Base-by-base conservation (phyloP, 2,329 filamentous ascomycete genomes). In the Penicillium expansum region DNA sequence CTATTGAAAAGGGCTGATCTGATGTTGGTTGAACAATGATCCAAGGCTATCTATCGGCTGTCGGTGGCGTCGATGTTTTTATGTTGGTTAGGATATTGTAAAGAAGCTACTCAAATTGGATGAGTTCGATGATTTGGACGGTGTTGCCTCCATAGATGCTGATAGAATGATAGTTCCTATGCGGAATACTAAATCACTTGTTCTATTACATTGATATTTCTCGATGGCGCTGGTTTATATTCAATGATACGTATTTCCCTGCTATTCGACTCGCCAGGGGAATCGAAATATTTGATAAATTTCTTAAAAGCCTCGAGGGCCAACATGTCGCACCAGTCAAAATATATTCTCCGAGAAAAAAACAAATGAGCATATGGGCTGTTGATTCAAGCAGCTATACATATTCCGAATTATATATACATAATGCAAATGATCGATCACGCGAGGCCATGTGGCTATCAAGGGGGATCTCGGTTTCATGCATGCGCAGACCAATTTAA, bases 361-460 rank as follows among this genome's bases (percentile, higher is more conserved):
- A 44, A 29, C 5, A 29, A n/a, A 18, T 16, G 10, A 18, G n/a
- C 6, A 30, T 20, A 8, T n/a, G 11, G 18, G 5, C n/a, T 18
- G 10, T 9, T 42, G 8, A n/a, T 42, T 24, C 39, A n/a, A 16
- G 8, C n/a, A n/a, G n/a, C n/a, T n/a, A n/a, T n/a, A n/a, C n/a
- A n/a, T n/a, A n/a, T n/a, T n/a, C n/a, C n/a, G n/a, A n/a, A n/a
- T n/a, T n/a, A n/a, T n/a, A n/a, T n/a, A n/a, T n/a, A n/a, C n/a
- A n/a, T n/a, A 10, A 32, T 51, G 18, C 10, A 48, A 29, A 30
- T 35, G 42, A 62, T 60, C 29, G 10, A 44, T 47, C 54, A 58
- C 11, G 30, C 24, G 27, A 47, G 43, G 45, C 54, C 57, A 62
- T 55, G 55, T 60, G 54, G 53, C 20, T 20, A 38, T 43, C n/a